These are phyloP conservation scores for Acanthamoeba lenticulata DNA, from an alignment of 208 protist genomes.

Conservation along the genomic window DNA sequence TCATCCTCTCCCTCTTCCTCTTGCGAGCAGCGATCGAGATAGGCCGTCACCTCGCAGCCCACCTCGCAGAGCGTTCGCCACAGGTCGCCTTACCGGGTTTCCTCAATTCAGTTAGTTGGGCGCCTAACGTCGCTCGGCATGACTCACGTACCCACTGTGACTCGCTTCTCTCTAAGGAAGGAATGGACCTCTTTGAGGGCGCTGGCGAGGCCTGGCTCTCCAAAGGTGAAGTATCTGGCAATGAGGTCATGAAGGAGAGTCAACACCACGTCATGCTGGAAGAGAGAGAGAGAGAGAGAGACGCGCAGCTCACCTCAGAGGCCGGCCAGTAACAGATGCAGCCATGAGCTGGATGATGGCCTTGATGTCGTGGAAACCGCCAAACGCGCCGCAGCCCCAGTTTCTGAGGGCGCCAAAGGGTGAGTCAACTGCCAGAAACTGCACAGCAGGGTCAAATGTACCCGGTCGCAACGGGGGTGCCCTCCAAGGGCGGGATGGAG, in stretches of 20 bases:
- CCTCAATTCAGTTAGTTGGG: neutral
- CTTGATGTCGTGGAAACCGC: constrained; percentile 44
- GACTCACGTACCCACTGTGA: neutral
- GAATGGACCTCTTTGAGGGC: neutral
- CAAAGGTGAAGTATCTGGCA: constrained; percentile 57
- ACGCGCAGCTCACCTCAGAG: neutral
- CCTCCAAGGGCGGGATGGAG: neutral
- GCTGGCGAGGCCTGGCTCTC: constrained; percentile 16
- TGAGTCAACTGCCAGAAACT: neutral
- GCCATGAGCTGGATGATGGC: constrained; percentile 64
- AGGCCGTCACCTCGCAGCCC: neutral
- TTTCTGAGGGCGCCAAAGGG: neutral
- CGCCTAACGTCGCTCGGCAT: neutral
- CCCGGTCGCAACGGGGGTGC: neutral
- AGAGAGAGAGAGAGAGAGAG: too few relatives aligned
- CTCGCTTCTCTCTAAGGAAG: neutral
- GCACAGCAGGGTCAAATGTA: neutral
- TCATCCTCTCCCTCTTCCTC: neutral
- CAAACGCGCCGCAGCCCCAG: constrained; percentile 67
- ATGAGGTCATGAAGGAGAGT: neutral
- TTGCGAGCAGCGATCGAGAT: neutral
- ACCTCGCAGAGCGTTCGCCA: neutral
- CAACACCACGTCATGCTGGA: neutral
- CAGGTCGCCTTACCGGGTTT: neutral
- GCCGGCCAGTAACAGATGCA: neutral